A percentile compares a stretch with the other conserved stretches of the same genome.
Evolutionary conservation across 2,329 filamentous ascomycete species (phyloP).

Genomic region (Chaetothyriales sp.): DNA sequence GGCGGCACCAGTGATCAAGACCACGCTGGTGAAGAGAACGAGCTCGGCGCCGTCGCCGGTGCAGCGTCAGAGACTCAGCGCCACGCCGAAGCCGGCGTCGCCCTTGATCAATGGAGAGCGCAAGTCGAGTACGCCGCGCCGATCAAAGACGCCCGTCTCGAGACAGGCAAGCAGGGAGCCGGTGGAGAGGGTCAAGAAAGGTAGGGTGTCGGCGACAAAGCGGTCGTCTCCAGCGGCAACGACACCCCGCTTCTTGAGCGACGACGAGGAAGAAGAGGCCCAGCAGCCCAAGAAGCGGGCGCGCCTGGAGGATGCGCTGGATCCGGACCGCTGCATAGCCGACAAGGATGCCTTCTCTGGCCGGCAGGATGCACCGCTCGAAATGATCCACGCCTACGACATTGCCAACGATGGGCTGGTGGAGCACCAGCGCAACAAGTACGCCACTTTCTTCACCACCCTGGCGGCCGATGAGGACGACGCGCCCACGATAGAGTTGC

Average conservation of each 20-base stretch:
- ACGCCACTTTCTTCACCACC: constrained; percentile 26
- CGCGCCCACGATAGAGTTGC: constrained; percentile 47
- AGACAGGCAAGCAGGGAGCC: constrained; percentile 16
- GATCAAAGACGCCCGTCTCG: constrained; percentile 13
- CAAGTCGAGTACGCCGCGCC: constrained; percentile 6
- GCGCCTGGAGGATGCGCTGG: constrained; percentile 29
- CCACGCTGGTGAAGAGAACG: constrained; percentile 7
- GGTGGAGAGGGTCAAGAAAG: constrained; percentile 11
- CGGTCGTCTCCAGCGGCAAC: constrained; percentile 15
- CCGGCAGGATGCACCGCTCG: constrained; percentile 24
- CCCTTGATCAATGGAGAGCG: constrained; percentile 6
- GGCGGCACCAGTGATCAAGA: constrained; percentile 12
- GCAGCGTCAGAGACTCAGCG: background rate
- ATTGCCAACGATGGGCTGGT: constrained; percentile 32
- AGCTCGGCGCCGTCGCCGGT: background rate
- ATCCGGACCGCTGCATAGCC: constrained; percentile 31
- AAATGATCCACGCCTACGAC: constrained; percentile 37
- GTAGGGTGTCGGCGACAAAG: constrained; percentile 7
- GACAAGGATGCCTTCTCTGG: constrained; percentile 33
- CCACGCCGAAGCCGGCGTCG: background rate
- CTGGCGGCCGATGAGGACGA: constrained; percentile 36
- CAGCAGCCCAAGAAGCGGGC: constrained; percentile 25
- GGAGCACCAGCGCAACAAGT: constrained; percentile 22
- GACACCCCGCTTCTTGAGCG: constrained; percentile 16
- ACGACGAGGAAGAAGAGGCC: constrained; percentile 21